A percentile compares a stretch with the other conserved stretches of the same genome.
Evolutionary conservation across 345 rosid species (phyloP).

Genomic region (Acer saccharum): DNA sequence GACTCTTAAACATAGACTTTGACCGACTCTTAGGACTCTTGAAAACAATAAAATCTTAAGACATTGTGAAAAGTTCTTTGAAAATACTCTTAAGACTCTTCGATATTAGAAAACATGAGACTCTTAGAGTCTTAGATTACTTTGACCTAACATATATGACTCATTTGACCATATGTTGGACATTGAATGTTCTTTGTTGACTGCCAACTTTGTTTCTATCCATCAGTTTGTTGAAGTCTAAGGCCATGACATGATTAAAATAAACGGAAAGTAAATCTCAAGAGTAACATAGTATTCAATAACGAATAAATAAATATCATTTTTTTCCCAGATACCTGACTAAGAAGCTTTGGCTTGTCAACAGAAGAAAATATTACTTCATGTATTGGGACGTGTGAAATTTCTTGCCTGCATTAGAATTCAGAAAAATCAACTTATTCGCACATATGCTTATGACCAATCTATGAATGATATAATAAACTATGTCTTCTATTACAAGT

Average conservation of each 20-base stretch:
- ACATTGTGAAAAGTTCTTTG: not conserved
- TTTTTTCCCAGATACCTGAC: conserved; percentile 50
- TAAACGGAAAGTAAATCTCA: not conserved
- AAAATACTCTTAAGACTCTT: not conserved
- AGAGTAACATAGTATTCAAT: not conserved
- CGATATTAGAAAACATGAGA: not conserved
- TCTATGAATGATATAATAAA: conserved; percentile 7
- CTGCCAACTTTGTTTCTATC: no score
- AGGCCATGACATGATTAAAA: not conserved
- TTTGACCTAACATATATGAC: not conserved
- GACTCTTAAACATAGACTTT: no score
- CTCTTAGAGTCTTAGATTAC: not conserved
- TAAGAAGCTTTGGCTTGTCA: conserved; percentile 78
- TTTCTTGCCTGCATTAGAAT: conserved; percentile 51
- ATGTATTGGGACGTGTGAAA: conserved; percentile 42
- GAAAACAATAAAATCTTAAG: not conserved
- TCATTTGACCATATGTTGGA: no score
- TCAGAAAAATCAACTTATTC: conserved; percentile 20
- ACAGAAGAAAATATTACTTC: conserved; percentile 73
- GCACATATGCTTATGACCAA: not conserved
- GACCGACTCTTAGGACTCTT: not conserved
- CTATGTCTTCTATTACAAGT: not conserved
- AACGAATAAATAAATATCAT: conserved; percentile 1
- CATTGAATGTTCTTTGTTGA: no score
- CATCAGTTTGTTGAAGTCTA: not conserved